Conservation (phyloP, 495 filamentous ascomycete species). For the Tuber melanosporum region DNA sequence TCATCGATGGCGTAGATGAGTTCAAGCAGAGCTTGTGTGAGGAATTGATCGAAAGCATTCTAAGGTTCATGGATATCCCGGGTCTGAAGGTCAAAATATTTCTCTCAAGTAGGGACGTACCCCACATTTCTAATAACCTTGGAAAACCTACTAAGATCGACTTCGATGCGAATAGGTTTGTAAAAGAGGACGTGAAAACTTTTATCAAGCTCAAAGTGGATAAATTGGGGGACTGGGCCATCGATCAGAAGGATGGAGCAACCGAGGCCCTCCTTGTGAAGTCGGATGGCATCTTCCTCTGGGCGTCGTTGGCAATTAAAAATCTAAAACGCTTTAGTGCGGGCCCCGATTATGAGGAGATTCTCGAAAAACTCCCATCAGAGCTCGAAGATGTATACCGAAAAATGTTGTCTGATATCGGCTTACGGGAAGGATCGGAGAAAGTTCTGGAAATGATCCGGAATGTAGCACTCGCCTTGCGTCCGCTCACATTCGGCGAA, state of each 20-base stretch:
- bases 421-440: not conserved
- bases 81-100: not conserved
- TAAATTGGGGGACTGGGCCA: not conserved
- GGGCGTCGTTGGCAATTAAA: not conserved
- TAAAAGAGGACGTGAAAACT: not conserved
- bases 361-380: not conserved
- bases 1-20: not conserved
- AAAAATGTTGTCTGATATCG: not conserved
- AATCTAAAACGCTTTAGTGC: not conserved
- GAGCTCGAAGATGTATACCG: not conserved
- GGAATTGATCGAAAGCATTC: not conserved
- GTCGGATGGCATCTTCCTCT: not conserved
- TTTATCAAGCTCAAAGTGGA: not conserved
- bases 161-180: not conserved
- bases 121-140: not conserved
- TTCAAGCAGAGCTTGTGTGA: not conserved
- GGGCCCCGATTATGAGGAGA: not conserved
- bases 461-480: not conserved
- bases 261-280: not conserved
- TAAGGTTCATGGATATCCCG: not conserved
- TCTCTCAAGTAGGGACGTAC: not conserved
- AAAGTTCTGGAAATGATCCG: not conserved
- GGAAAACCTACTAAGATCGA: not conserved
- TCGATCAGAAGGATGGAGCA: not conserved
- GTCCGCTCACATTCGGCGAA: not conserved